Percentiles rank a stretch among this genome's conserved stretches.
phyloP scores from a whole-genome alignment of 23 red algal species.

The Gracilaria vermiculophylla region DNA sequence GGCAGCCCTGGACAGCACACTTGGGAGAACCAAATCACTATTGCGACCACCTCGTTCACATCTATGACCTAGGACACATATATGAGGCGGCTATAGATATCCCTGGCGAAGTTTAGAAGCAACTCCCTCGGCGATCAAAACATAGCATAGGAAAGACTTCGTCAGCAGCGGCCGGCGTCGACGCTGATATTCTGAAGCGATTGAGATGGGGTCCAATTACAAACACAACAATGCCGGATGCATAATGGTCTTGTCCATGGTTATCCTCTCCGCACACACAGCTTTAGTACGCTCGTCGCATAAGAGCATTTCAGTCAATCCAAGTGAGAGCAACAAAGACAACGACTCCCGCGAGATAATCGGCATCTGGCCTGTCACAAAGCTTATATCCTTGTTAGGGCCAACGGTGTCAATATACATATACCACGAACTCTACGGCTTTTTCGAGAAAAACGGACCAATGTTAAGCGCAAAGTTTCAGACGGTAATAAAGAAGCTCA shows the following conservation, averaged over 20 bases:
- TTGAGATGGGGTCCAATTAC: background rate
- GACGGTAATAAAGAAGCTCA: background rate
- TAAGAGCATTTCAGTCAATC: background rate
- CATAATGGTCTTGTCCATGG: background rate
- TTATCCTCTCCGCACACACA: background rate
- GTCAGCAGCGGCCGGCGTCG: too few species aligned
- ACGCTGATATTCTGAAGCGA: background rate
- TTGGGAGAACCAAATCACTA: too few species aligned
- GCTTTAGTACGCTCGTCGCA: background rate
- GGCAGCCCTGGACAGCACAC: too few species aligned
- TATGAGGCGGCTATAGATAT: too few species aligned
- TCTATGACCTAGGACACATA: too few species aligned
- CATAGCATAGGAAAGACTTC: background rate
- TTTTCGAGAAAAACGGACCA: constrained; percentile 30
- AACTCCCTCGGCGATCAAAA: background rate
- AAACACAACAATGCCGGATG: background rate
- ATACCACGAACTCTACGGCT: constrained; percentile 8
- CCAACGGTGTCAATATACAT: constrained; percentile 46
- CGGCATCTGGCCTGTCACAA: constrained; percentile 44
- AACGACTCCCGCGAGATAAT: background rate
- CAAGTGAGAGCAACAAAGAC: background rate
- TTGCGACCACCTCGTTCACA: too few species aligned
- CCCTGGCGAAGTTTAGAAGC: too few species aligned
- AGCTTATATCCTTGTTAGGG: constrained; percentile 24
- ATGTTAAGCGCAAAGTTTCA: background rate